A percentile compares a stretch with the other conserved stretches of the same genome.
Evolutionary conservation across 2,329 filamentous ascomycete species (phyloP).

Genomic region (Helotiales sp.): DNA sequence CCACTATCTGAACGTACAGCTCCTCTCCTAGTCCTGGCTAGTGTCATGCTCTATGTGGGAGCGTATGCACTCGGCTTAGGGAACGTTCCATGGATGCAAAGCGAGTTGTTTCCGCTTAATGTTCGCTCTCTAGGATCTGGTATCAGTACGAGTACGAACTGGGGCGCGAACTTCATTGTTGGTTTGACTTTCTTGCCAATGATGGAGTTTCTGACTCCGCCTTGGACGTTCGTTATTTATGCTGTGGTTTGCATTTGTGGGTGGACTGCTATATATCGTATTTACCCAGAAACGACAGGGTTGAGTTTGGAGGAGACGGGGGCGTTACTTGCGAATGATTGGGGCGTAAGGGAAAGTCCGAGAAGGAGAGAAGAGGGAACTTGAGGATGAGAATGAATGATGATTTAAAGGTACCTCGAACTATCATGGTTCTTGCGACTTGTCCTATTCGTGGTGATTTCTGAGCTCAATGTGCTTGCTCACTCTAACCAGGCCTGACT

Average conservation of each 20-base stretch:
- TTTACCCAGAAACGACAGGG: constrained; percentile 87
- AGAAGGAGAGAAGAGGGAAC: constrained; percentile 11
- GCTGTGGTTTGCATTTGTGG: constrained; percentile 67
- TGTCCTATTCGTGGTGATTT: no score
- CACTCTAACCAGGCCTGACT: no score
- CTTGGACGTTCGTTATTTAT: constrained; percentile 82
- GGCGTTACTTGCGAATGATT: constrained; percentile 67
- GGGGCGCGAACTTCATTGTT: constrained; percentile 83
- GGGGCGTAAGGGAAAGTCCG: constrained; percentile 61
- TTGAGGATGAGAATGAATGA: not conserved
- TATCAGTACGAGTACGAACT: constrained; percentile 78
- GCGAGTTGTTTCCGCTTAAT: constrained; percentile 80
- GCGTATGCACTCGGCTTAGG: constrained; percentile 85
- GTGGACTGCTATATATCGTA: constrained; percentile 66
- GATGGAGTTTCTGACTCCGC: constrained; percentile 73
- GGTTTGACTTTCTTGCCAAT: constrained; percentile 86
- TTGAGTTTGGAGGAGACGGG: constrained; percentile 80
- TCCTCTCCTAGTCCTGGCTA: constrained; percentile 63
- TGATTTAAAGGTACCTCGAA: no score
- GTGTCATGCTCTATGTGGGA: constrained; percentile 81
- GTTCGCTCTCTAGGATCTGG: constrained; percentile 74
- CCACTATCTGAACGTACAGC: constrained; percentile 36
- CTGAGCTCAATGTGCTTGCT: no score
- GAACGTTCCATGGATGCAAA: constrained; percentile 95
- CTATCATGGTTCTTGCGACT: no score